phyloP scores from a whole-genome alignment of 768 basidiomycete species.

The Podaxis sp. region DNA sequence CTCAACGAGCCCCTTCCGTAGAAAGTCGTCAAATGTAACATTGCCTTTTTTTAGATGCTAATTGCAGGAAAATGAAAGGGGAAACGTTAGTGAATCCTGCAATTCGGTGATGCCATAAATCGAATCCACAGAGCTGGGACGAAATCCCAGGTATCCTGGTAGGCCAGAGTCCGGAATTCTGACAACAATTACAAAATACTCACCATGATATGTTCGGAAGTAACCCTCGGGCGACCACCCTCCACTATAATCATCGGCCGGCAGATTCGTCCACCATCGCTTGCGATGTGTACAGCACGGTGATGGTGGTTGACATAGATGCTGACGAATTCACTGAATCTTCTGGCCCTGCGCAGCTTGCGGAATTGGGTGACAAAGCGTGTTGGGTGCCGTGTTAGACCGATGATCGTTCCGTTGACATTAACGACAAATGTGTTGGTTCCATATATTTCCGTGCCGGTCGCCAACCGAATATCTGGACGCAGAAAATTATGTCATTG shows the following conservation, averaged over 20 bases:
- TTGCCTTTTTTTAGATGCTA: constrained; percentile 79
- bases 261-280: constrained; percentile 97
- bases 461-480: constrained; percentile 84
- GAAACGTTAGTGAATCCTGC: not conserved
- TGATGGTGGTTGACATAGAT: constrained; percentile 97
- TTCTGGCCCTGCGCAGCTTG: constrained; percentile 86
- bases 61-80: not conserved
- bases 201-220: constrained; percentile 77
- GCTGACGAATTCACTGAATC: constrained; percentile 94
- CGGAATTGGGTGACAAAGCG: constrained; percentile 91
- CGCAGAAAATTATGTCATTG: constrained; percentile 12
- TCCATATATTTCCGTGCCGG: constrained; percentile 96
- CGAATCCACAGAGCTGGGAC: constrained; percentile 9
- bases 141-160: constrained; percentile 6
- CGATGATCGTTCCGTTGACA: constrained; percentile 95
- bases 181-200: constrained; percentile 21
- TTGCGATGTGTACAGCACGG: constrained; percentile 90
- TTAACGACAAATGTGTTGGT: constrained; percentile 92
- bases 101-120: not conserved
- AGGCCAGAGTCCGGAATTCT: constrained; percentile 9
- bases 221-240: constrained; percentile 72
- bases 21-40: constrained; percentile 91
- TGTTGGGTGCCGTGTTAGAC: constrained; percentile 81
- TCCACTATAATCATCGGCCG: constrained; percentile 97
- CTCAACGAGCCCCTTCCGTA: constrained; percentile 89